Evolutionary conservation across 2,329 filamentous ascomycete genomes (phyloP).

Genomic region (Elsinoe fawcettii): DNA sequence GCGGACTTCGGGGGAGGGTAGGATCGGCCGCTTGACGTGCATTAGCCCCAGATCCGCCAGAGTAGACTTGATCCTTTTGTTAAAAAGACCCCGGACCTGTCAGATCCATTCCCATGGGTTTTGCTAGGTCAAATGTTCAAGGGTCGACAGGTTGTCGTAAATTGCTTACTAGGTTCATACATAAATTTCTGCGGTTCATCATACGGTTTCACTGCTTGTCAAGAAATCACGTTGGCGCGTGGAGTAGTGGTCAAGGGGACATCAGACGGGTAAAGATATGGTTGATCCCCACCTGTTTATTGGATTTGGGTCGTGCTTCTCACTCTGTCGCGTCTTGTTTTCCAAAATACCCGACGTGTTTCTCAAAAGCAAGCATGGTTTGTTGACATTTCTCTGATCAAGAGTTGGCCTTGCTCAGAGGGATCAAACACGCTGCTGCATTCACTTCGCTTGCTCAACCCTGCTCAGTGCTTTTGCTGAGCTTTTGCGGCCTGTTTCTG

Average conservation of each 20-base stretch:
- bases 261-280: background rate
- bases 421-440: constrained; percentile 10
- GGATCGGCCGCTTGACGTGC: constrained; percentile 12
- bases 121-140: background rate
- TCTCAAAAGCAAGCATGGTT: constrained; percentile 13
- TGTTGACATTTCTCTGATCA: constrained; percentile 1
- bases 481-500: constrained; percentile 33
- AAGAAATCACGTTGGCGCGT: background rate
- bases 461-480: constrained; percentile 33
- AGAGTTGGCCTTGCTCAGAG: background rate
- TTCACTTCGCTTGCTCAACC: constrained; percentile 7
- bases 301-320: background rate
- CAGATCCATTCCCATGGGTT: background rate
- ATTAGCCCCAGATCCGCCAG: constrained; percentile 14
- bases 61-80: constrained; percentile 2
- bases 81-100: background rate
- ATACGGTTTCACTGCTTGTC: background rate
- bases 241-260: background rate
- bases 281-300: constrained; percentile 8
- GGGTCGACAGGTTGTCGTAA: background rate
- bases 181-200: background rate
- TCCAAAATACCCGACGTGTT: constrained; percentile 11
- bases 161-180: background rate
- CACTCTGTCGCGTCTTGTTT: background rate
- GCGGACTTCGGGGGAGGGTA: constrained; percentile 1